phyloP scores from a whole-genome alignment of 805 yeast species.

The Saccharomyces eubayanus region DNA sequence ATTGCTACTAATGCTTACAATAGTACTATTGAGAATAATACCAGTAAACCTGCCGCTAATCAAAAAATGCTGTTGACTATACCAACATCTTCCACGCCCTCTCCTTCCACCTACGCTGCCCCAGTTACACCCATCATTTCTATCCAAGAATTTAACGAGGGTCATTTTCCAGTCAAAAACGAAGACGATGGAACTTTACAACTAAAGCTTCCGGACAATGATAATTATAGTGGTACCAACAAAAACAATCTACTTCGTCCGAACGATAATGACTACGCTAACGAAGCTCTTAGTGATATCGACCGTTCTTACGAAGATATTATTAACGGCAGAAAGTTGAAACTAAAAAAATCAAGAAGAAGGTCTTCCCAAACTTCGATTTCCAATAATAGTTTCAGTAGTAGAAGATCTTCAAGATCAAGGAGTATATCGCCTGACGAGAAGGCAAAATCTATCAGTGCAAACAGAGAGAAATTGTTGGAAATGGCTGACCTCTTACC shows the following conservation, averaged over 20 bases:
- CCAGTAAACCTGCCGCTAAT: not conserved
- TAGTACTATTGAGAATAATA: not conserved
- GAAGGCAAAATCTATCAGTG: slow-evolving; percentile 27
- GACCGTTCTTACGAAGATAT: slow-evolving; percentile 15
- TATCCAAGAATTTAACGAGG: slow-evolving; percentile 19
- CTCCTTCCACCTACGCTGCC: not conserved
- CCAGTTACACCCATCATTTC: slow-evolving; percentile 8
- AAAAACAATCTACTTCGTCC: slow-evolving; percentile 2
- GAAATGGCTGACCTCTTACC: slow-evolving; percentile 23
- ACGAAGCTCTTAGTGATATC: slow-evolving; percentile 6
- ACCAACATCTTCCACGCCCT: not conserved
- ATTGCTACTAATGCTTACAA: not conserved
- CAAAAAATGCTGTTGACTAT: not conserved
- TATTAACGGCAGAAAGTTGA: slow-evolving; percentile 24
- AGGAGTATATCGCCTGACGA: slow-evolving; percentile 21
- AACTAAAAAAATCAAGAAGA: slow-evolving; percentile 8
- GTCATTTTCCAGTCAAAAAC: slow-evolving; percentile 5
- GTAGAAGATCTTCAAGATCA: slow-evolving; percentile 14
- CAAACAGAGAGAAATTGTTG: slow-evolving; percentile 24
- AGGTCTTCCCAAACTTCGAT: slow-evolving; percentile 14
- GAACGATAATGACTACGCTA: not conserved
- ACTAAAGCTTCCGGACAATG: slow-evolving; percentile 1
- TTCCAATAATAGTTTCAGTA: slow-evolving; percentile 7
- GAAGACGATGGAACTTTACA: slow-evolving; percentile 2
- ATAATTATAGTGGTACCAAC: slow-evolving; percentile 1